Evolutionary conservation across 1,284 basidiomycete species (phyloP), one percentile per base, ranked within the genome.

Genomic region (Fomitopsis schrenkii): DNA sequence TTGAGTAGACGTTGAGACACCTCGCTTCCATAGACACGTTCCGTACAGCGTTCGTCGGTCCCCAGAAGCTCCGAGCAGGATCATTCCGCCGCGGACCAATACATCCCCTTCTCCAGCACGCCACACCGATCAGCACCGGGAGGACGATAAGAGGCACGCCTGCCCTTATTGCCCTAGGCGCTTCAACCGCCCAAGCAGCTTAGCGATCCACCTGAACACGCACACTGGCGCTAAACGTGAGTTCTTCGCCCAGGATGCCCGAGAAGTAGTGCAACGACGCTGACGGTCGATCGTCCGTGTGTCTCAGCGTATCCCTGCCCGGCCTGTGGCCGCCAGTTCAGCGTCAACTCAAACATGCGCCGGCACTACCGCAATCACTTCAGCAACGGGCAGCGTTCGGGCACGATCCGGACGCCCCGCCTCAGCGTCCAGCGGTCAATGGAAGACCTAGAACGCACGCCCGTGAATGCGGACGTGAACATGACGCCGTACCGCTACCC

Each of bases 291-390:
- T 57, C 10, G 33, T 41, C 28, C 60, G 26, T 61, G 46, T 63
- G 57, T 48, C 55, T 59, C 70, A 91, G 90, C 90, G 10, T 91
- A 87, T 74, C 77, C 81, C 41, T 92, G 90, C 65, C 87, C 87
- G 0, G 81, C 84, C n/a, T 92, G 90, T 68, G 87, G 86, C 35
- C 81, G 88, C 28, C 80, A 83, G 61, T 92, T 92, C 74, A 91
- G 90, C 64, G 90, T 91, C 60, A 90, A 90, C 68, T 90, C 87
- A 0, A 92, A 92, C 71, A 91, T 92, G 90, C 82, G 90, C 45
- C 78, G 90, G 8, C 90, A 92, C 69, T 85, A 86, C 67, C 78
- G 89, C 48, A 90, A 88, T 71, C 89, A 91, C 66, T 45, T 35
- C 35, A n/a, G 53, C 28, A n/a, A 22, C n/a, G 44, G 33, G 4